A percentile compares a stretch with the other conserved stretches of the same genome.
Conservation (phyloP, 352 stramenopile genomes). For the Globisporangium nodosum region DNA sequence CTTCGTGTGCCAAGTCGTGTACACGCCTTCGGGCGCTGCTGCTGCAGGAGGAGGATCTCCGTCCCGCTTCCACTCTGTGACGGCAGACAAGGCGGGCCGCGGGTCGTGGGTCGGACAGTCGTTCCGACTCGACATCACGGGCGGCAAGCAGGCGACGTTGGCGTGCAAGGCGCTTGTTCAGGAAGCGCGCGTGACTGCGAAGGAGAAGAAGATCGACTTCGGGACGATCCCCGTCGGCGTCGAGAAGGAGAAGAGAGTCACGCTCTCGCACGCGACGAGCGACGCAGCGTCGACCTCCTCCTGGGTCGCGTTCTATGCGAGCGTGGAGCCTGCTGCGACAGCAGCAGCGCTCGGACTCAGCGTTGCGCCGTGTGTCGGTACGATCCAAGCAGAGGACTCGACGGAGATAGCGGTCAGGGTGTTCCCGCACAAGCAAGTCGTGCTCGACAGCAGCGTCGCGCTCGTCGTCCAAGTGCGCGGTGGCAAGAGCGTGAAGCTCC, state of each 20-base stretch:
- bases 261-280: conserved; percentile 27
- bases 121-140: conserved; percentile 51
- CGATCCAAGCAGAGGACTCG: conserved; percentile 43
- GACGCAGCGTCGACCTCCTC: conserved; percentile 11
- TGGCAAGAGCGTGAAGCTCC: conserved; percentile 59
- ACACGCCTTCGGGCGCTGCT: conserved; percentile 28
- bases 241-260: conserved; percentile 48
- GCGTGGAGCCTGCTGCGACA: conserved; percentile 40
- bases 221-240: conserved; percentile 77
- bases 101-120: conserved; percentile 29
- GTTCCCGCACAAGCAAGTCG: conserved; percentile 40
- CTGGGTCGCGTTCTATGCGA: conserved; percentile 39
- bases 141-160: conserved; percentile 38
- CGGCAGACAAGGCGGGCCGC: not conserved
- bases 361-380: conserved; percentile 33
- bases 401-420: conserved; percentile 52
- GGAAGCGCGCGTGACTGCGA: conserved; percentile 46
- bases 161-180: conserved; percentile 43
- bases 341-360: conserved; percentile 31
- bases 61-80: not conserved
- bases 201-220: conserved; percentile 81
- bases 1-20: conserved; percentile 44
- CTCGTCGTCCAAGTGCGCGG: conserved; percentile 68
- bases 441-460: conserved; percentile 32
- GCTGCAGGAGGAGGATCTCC: not conserved